Evolutionary conservation across 225 moss, liverwort and hornwort genomes (phyloP).

Genomic region (Bryoerythrophyllum caledonicum): DNA sequence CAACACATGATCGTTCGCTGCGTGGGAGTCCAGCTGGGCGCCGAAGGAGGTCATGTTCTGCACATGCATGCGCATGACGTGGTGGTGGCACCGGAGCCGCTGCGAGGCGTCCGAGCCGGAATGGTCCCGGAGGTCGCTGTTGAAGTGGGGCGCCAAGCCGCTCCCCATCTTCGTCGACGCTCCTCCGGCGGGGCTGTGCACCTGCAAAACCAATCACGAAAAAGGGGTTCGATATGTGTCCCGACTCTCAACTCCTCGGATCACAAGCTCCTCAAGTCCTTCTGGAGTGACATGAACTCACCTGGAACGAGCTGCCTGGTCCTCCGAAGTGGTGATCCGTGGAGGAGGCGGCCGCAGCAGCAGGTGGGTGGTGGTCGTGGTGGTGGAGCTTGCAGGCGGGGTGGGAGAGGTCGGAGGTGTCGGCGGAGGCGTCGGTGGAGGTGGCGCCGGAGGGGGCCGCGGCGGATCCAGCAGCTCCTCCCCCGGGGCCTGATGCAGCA

Average conservation of each 20-base stretch:
- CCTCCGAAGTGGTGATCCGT: too few relatives aligned
- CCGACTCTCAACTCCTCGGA: too few relatives aligned
- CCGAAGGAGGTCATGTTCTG: slow-evolving; percentile 50
- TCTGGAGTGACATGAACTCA: too few relatives aligned
- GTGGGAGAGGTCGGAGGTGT: slow-evolving; percentile 70
- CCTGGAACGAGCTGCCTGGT: too few relatives aligned
- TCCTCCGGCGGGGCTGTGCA: slow-evolving; percentile 71
- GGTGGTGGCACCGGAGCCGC: slow-evolving; percentile 38
- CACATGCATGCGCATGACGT: slow-evolving; percentile 40
- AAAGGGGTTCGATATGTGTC: not conserved
- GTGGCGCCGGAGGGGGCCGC: too few relatives aligned
- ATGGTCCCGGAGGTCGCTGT: slow-evolving; percentile 73
- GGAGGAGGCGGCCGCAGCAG: too few relatives aligned
- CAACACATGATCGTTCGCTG: slow-evolving; percentile 70
- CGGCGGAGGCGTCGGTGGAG: slow-evolving; percentile 80
- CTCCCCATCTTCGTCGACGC: slow-evolving; percentile 59
- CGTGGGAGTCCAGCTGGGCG: slow-evolving; percentile 49
- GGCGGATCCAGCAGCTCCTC: slow-evolving; percentile 24
- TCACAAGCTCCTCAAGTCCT: too few relatives aligned
- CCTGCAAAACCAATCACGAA: slow-evolving; percentile 54
- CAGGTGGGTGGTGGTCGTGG: too few relatives aligned
- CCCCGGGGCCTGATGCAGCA: slow-evolving; percentile 19
- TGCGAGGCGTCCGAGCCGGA: slow-evolving; percentile 36
- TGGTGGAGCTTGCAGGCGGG: too few relatives aligned
- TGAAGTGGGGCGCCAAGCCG: slow-evolving; percentile 77